phyloP scores from a whole-genome alignment of 495 filamentous ascomycete genomes.

The Hypoxylon cercidicola region DNA sequence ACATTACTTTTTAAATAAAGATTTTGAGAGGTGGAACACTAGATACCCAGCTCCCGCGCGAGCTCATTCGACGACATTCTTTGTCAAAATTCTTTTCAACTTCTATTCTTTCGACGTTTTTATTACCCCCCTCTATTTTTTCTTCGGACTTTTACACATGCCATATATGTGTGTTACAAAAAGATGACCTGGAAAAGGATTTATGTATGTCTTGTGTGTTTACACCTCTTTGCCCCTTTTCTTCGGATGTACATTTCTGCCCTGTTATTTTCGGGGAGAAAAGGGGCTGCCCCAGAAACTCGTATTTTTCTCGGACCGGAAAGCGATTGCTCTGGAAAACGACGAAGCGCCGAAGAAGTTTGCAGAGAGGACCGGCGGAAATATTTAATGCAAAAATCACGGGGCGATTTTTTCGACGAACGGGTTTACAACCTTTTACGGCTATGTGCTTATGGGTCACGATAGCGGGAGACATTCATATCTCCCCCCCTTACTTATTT shows the following conservation, averaged over 20 bases:
- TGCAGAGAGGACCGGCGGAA: slow-evolving; percentile 26
- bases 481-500: slow-evolving; percentile 8
- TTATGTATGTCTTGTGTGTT: slow-evolving; percentile 25
- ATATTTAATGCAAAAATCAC: slow-evolving; percentile 18
- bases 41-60: slow-evolving; percentile 51
- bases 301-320: slow-evolving; percentile 15
- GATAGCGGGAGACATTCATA: slow-evolving; percentile 42
- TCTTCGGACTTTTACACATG: slow-evolving; percentile 9
- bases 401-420: slow-evolving; percentile 33
- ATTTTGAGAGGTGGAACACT: slow-evolving; percentile 33
- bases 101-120: slow-evolving; percentile 29
- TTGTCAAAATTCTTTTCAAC: slow-evolving; percentile 34
- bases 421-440: slow-evolving; percentile 35
- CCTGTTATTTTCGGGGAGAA: slow-evolving; percentile 15
- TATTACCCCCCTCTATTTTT: slow-evolving; percentile 24
- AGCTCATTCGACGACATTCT: slow-evolving; percentile 48
- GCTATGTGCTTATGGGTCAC: slow-evolving; percentile 45
- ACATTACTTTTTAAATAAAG: slow-evolving; percentile 28
- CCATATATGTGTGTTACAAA: slow-evolving; percentile 39
- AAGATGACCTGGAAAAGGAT: slow-evolving; percentile 22
- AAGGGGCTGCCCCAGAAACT: slow-evolving; percentile 14
- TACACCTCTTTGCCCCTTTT: slow-evolving; percentile 2
- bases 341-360: slow-evolving; percentile 12
- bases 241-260: slow-evolving; percentile 21
- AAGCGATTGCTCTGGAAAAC: slow-evolving; percentile 8